These are phyloP conservation scores for Lipomyces chichibuensis DNA, from an alignment of 805 yeast species.

Conservation along the genomic window DNA sequence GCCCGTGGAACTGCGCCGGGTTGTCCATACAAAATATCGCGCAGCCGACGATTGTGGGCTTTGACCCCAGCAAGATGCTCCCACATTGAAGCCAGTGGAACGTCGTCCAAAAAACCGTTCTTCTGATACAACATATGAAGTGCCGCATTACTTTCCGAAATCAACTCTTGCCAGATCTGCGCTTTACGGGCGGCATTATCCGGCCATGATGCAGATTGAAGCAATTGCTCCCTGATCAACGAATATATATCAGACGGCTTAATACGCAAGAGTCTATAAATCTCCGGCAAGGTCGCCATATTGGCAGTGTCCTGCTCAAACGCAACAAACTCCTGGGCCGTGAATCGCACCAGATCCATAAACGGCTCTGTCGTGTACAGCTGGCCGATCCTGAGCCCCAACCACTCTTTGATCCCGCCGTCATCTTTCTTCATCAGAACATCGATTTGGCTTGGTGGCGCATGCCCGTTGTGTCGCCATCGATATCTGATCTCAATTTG, in stretches of 20 bases:
- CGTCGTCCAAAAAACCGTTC: conserved; percentile 22
- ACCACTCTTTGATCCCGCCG: conserved; percentile 21
- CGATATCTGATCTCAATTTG: conserved; percentile 30
- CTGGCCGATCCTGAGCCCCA: conserved; percentile 23
- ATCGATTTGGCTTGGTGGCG: conserved; percentile 18
- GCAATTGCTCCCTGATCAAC: conserved; percentile 19
- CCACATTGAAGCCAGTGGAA: conserved; percentile 25
- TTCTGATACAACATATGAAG: conserved; percentile 21
- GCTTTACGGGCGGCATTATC: conserved; percentile 14
- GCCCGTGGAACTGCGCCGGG: neutral
- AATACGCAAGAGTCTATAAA: conserved; percentile 13
- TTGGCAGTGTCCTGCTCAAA: conserved; percentile 15
- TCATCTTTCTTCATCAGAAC: conserved; percentile 21
- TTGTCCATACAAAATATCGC: conserved; percentile 13
- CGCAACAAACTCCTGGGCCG: conserved; percentile 17
- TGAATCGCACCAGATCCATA: conserved; percentile 24
- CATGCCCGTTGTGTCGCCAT: conserved; percentile 31
- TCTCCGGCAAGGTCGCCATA: conserved; percentile 18
- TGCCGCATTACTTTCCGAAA: conserved; percentile 21
- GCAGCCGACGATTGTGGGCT: conserved; percentile 24
- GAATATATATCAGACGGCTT: conserved; percentile 19
- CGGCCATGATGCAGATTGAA: conserved; percentile 24
- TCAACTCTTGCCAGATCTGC: conserved; percentile 29
- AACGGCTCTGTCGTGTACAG: conserved; percentile 27
- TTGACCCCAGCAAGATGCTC: conserved; percentile 26